Base-by-base conservation (phyloP, 2,329 filamentous ascomycete species). In the Diplocarpon rosae region DNA sequence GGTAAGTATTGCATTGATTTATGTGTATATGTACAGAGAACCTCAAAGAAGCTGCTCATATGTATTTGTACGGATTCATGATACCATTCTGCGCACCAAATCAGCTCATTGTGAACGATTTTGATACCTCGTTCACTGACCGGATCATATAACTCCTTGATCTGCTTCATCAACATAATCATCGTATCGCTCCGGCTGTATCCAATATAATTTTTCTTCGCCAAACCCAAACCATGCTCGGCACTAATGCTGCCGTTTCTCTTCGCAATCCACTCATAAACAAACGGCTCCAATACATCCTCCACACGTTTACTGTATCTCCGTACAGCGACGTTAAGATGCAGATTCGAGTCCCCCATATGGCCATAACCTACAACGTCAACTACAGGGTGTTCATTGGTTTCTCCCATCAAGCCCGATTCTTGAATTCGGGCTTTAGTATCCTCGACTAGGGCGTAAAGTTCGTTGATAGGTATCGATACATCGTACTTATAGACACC, bases 21-120 rank as follows among this genome's bases (percentile, higher is more conserved):
- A 32, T 32, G n/a, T 10, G n/a, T 10, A 32, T 40, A 34, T 32
- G 39, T 36, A 45, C 29, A n/a, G 11, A 20, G 5, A 27, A 13
- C 9, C 15, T 14, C 14, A 3, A 11, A 15, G 7, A 24, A 24
- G 5, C 29, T 28, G 13, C 32, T 41, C 66, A 82, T 54, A 96
- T 83, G 64, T 95, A 96, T 68, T 96, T 96, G 72, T 96, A 96
- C 0, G 90, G 90, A 67, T 95, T 96, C 87, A 96, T 93, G 66
- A 96, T 96, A 38, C 88, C 89, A 56, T 95, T 95, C 87, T 94
- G 58, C 16, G 52, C 51, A 14, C 0, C 27, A n/a, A 30, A 46
- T 64, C 45, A 63, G 56, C 30, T 39, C 15, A 56, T 8, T 29
- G 13, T 2, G 10, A 28, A 1, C 17, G 15, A 13, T n/a, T 5